Conservation (phyloP, 805 yeast species). For the Candida peoriensis region DNA sequence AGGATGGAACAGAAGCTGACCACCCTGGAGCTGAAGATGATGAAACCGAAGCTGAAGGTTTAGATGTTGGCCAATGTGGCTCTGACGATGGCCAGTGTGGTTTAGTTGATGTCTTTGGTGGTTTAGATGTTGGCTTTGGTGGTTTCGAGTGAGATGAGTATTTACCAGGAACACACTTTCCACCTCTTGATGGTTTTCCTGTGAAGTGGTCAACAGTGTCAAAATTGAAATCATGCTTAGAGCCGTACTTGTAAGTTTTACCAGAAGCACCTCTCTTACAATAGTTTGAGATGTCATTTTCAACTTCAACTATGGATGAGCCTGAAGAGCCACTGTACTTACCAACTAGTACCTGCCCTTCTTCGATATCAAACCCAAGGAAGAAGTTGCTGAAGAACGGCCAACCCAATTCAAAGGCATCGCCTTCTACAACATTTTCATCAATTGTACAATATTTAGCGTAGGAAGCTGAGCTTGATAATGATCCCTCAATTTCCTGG, state of each 20-base stretch:
- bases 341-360: slow-evolving; percentile 13
- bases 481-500: slow-evolving; percentile 6
- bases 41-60: background rate
- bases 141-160: background rate
- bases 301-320: slow-evolving; percentile 6
- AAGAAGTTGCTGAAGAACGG: slow-evolving; percentile 12
- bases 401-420: slow-evolving; percentile 14
- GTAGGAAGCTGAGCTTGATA: too few species aligned
- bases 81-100: background rate
- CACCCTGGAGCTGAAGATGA: background rate
- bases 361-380: slow-evolving; percentile 14
- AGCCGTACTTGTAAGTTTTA: background rate
- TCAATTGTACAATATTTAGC: slow-evolving; percentile 11
- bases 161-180: background rate
- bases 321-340: slow-evolving; percentile 8
- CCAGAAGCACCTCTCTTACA: background rate
- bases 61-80: background rate
- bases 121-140: background rate
- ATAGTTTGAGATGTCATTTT: background rate
- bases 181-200: background rate
- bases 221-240: background rate
- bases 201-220: background rate
- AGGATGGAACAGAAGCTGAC: background rate
- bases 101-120: background rate
- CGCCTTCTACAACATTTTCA: slow-evolving; percentile 5